Conservation (phyloP, 2,329 filamentous ascomycete species). For the Lecanicillium sp. region DNA sequence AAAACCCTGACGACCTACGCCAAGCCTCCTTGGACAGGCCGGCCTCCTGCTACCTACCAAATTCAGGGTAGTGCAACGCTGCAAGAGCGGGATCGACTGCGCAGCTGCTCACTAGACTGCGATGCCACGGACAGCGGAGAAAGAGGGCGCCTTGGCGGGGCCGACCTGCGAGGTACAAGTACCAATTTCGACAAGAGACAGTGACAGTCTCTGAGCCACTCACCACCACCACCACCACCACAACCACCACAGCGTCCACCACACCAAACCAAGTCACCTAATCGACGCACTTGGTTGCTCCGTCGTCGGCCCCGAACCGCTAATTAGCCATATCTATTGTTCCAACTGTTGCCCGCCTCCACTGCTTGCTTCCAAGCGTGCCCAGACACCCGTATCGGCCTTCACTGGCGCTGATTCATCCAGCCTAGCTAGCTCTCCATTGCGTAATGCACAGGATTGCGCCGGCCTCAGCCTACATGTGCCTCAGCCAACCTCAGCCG, state of each 20-base stretch:
- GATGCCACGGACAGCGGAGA: background rate
- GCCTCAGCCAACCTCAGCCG: no score
- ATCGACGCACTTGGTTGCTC: no score
- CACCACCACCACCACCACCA: no score
- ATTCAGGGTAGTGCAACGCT: constrained; percentile 9
- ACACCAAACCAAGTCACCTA: no score
- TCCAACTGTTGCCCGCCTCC: no score
- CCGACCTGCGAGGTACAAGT: no score
- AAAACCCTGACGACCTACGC: constrained; percentile 1
- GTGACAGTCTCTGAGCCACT: no score
- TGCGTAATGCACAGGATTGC: constrained; percentile 7
- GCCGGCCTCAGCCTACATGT: background rate
- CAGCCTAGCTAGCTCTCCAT: background rate
- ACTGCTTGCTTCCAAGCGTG: background rate
- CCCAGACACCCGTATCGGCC: background rate
- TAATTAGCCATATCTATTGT: no score
- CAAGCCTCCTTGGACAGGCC: background rate
- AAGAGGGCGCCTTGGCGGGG: background rate
- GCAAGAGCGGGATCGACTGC: background rate
- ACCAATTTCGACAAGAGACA: no score
- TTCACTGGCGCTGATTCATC: background rate
- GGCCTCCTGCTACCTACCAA: background rate
- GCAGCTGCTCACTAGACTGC: background rate
- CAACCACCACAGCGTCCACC: no score
- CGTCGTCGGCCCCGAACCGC: no score